Evolutionary conservation across 768 basidiomycete species (phyloP).

Genomic region (Postia placenta): DNA sequence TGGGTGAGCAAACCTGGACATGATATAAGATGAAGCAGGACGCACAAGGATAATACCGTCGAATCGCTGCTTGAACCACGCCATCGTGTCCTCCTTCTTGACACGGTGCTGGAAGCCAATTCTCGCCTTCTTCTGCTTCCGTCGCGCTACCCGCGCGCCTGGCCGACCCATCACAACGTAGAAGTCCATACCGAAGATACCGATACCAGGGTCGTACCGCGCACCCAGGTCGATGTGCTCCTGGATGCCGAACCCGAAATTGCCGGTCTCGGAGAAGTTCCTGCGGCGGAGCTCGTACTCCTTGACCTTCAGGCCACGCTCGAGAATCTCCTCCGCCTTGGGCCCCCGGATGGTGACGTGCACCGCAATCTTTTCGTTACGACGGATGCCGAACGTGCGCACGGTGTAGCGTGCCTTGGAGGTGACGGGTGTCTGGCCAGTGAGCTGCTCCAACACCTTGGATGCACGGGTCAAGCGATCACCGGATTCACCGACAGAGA

Average conservation of each 20-base stretch:
- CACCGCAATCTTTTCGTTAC: conserved; percentile 99
- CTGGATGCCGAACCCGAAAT: conserved; percentile 99
- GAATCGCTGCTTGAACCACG: conserved; percentile 99
- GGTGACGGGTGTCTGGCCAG: conserved; percentile 98
- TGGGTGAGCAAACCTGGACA: neutral
- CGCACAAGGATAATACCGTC: conserved; percentile 93
- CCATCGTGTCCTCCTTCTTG: conserved; percentile 93
- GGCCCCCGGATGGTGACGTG: conserved; percentile 99
- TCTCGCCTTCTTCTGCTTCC: conserved; percentile 84
- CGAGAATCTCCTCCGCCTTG: conserved; percentile 99
- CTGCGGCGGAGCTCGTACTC: conserved; percentile 97
- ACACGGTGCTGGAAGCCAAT: conserved; percentile 88
- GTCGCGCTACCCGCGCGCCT: conserved; percentile 83
- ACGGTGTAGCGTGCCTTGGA: conserved; percentile 99
- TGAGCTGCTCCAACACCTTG: conserved; percentile 98
- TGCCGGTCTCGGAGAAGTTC: conserved; percentile 98
- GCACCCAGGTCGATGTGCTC: conserved; percentile 99
- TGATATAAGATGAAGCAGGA: conserved; percentile 6
- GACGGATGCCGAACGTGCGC: conserved; percentile 97
- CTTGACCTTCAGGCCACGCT: conserved; percentile 99
- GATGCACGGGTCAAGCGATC: conserved; percentile 98
- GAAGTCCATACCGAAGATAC: conserved; percentile 99
- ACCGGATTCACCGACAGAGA: conserved; percentile 99
- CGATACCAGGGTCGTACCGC: conserved; percentile 96
- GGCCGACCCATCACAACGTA: conserved; percentile 97